These are phyloP conservation scores for Turnera subulata DNA, from an alignment of 345 rosid genomes.

Conservation along the genomic window DNA sequence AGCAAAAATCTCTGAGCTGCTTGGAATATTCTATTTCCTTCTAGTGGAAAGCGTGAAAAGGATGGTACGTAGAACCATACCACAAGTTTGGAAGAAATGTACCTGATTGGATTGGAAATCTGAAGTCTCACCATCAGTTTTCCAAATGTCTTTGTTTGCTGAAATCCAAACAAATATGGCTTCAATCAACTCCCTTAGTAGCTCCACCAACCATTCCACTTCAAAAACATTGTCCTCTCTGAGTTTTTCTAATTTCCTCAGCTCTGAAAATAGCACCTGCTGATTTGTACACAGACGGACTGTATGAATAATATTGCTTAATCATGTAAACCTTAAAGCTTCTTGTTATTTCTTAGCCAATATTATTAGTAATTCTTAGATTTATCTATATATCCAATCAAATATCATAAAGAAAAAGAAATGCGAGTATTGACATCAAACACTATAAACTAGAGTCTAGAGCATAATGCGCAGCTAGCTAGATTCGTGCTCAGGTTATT, in stretches of 20 bases:
- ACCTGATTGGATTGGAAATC: constrained; percentile 29
- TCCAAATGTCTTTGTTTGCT: constrained; percentile 31
- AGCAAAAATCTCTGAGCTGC: too few relatives aligned
- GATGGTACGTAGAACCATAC: not conserved
- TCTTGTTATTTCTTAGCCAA: too few relatives aligned
- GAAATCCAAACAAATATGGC: constrained; percentile 42
- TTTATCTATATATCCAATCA: too few relatives aligned
- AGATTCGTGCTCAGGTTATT: too few relatives aligned
- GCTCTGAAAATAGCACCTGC: constrained; percentile 53
- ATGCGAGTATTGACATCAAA: too few relatives aligned
- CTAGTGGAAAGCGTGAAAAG: not conserved
- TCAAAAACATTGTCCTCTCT: constrained; percentile 37
- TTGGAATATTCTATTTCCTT: too few relatives aligned
- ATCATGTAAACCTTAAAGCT: too few relatives aligned
- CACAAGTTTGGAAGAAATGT: not conserved
- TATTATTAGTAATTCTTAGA: not conserved
- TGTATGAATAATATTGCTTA: too few relatives aligned
- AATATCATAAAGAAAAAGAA: too few relatives aligned
- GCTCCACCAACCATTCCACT: constrained; percentile 44
- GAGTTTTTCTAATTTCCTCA: constrained; percentile 40
- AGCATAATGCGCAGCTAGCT: too few relatives aligned
- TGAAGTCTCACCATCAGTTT: constrained; percentile 12
- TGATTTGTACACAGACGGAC: constrained; percentile 7
- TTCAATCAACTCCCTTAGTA: constrained; percentile 43
- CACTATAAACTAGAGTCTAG: too few relatives aligned